Conservation (phyloP, 1,284 basidiomycete species). For the Binderoboletus segoi region DNA sequence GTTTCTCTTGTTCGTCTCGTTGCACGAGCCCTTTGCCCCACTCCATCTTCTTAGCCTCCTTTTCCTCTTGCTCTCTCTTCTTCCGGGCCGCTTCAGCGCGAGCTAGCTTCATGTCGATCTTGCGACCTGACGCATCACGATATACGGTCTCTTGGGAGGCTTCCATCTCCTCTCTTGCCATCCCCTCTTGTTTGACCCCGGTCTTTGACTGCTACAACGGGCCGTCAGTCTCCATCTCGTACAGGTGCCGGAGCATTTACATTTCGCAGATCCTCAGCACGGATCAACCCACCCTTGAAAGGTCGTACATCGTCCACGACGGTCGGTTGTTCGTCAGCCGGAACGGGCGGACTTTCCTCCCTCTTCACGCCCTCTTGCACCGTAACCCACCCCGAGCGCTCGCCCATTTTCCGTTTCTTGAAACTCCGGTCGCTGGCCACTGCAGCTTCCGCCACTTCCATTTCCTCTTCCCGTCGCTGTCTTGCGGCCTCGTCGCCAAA, state of each 20-base stretch:
- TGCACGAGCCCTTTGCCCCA: constrained; percentile 97
- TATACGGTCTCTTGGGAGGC: constrained; percentile 90
- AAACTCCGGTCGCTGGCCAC: constrained; percentile 72
- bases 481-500: constrained; percentile 50
- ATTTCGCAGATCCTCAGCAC: constrained; percentile 64
- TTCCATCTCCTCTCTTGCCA: constrained; percentile 53
- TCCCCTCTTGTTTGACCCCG: constrained; percentile 43
- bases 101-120: constrained; percentile 86
- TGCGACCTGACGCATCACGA: constrained; percentile 86
- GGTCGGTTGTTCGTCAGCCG: constrained; percentile 69
- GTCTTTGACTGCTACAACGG: constrained; percentile 42
- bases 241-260: constrained; percentile 19
- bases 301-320: constrained; percentile 50
- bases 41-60: constrained; percentile 88
- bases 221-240: constrained; percentile 4
- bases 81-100: constrained; percentile 78
- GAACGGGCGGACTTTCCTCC: constrained; percentile 55
- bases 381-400: constrained; percentile 60
- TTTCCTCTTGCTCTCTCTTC: constrained; percentile 80
- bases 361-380: constrained; percentile 47
- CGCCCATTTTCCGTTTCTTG: constrained; percentile 67
- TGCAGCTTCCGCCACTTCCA: constrained; percentile 60
- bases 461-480: constrained; percentile 50
- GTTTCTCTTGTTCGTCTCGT: constrained; percentile 73
- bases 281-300: constrained; percentile 78